Evolutionary conservation across 805 yeast genomes (phyloP), one percentile per base, ranked within the genome.

Genomic region (Myxozyma kluyveri): DNA sequence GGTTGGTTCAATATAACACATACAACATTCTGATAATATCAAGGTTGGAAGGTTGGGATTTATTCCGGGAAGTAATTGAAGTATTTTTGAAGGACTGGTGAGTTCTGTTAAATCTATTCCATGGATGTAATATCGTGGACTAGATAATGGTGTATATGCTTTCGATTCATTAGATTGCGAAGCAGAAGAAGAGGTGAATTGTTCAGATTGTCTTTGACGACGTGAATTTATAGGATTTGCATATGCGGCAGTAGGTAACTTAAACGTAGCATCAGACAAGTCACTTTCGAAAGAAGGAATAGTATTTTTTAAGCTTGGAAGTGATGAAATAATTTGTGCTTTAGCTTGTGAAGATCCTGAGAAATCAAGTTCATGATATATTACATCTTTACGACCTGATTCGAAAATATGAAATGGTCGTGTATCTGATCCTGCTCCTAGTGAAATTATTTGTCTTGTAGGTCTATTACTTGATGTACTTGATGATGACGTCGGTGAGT

Each of bases 391-490:
- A 3, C 36, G 39, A 14, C n/a, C 23, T 9, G 4, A 6, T 19
- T 49, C 39, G 22, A 62, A 32, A 9, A 58, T 33, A 42, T 69
- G 47, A 63, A 86, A 84, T 14, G 78, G 75, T 47, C 91, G 65
- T 0, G 93, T 84, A 61, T 86, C 95, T 14, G 87, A 83, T 3
- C 95, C 95, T 1, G 90, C 83, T 0, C 95, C 95, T n/a, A 86
- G 64, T 0, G 88, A 83, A 1, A 86, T 69, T 14, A 86, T 75
- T 63, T 84, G 75, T 35, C 27, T n/a, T n/a, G n/a, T n/a, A n/a
- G n/a, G 24, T 60, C 46, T 29, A n/a, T 22, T 45, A 3, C 14
- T 23, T 7, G 21, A 18, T 21, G n/a, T 6, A 6, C 10, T 21
- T 14, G 26, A 19, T n/a, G 27, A 9, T 14, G 40, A 29, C 3